These are phyloP conservation scores for Hyphochytrium catenoides DNA, from an alignment of 352 stramenopile genomes.

Conservation along the genomic window DNA sequence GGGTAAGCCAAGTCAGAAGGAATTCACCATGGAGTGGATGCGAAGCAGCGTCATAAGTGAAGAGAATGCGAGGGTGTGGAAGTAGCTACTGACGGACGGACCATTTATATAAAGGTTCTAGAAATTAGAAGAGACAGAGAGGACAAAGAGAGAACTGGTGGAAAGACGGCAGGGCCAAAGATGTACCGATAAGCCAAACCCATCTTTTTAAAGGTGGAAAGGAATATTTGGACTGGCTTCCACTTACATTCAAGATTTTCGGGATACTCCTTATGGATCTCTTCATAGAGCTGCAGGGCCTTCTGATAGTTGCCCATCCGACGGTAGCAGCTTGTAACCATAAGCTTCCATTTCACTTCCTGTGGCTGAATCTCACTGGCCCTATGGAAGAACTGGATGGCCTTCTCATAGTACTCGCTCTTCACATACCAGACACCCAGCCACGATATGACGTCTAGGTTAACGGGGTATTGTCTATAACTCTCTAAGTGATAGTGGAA, in stretches of 20 bases:
- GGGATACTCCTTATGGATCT: conserved; percentile 78
- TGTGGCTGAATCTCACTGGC: conserved; percentile 78
- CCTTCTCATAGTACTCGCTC: conserved; percentile 86
- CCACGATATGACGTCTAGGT: conserved; percentile 88
- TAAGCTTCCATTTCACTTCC: conserved; percentile 89
- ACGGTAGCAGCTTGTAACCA: conserved; percentile 87
- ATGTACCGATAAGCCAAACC: conserved; percentile 1
- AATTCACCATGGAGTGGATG: too few relatives aligned
- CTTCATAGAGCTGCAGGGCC: conserved; percentile 76
- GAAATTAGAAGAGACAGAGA: not conserved
- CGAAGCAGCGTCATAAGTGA: too few relatives aligned
- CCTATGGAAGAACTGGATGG: conserved; percentile 84
- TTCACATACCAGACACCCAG: conserved; percentile 92
- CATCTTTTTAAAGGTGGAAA: not conserved
- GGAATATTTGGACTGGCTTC: conserved; percentile 11
- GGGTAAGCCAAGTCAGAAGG: too few relatives aligned
- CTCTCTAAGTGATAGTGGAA: conserved; percentile 88
- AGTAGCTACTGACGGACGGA: conserved; percentile 2
- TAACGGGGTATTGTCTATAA: conserved; percentile 80
- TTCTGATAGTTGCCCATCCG: conserved; percentile 73
- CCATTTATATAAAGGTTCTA: not conserved
- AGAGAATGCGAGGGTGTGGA: conserved; percentile 4
- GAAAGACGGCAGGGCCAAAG: not conserved
- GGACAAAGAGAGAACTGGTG: conserved; percentile 3
- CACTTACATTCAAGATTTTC: conserved; percentile 85